Base-by-base conservation (phyloP, 495 filamentous ascomycete species). In the Venustampulla echinocandica region DNA sequence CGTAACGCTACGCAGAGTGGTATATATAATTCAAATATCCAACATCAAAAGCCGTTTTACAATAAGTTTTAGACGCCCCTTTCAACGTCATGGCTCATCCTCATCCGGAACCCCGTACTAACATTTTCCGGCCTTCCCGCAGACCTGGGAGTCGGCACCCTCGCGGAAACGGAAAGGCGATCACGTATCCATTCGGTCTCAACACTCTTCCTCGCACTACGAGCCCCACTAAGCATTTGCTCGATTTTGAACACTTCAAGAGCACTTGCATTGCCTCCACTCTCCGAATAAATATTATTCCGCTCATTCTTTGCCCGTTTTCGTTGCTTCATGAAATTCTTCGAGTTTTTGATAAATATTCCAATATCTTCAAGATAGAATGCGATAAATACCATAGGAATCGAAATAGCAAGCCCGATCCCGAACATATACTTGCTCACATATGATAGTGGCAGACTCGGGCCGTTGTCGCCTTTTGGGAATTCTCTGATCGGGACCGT, bases 351-450 rank as follows among this genome's bases (percentile, higher is more conserved):
- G 13, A 55, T 39, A 3, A 61, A 54, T n/a, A 65, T 54, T 3
- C 72, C 67, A 34, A 83, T 74, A 49, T 77, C 73, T 28, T 77
- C 75, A 2, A 83, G 57, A 0, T 68, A 63, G 18, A 84, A 66
- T 0, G 81, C 80, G 14, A 82, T 59, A 4, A 70, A 53, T 22
- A 84, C 73, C 11, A 84, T 59, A 0, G 78, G 79, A 33, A 82
- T 77, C 0, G 74, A 77, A 38, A 84, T 75, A n/a, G 73, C 73
- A 27, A 84, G 73, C 2, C 81, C 80, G 34, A 83, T 74, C 7
- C 81, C 79, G 45, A 84, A 84, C 33, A 77, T 74, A 53, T 76
- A 83, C 53, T 78, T 79, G 13, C 69, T 65, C 3, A 84, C 81
- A 52, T 77, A 84, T 2, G 46, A 52, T 3, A 84, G 61, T 5